Percentiles rank a stretch among this genome's conserved stretches.
Conservation (phyloP, 257 asterid species). For the Orobanche coerulescens region DNA sequence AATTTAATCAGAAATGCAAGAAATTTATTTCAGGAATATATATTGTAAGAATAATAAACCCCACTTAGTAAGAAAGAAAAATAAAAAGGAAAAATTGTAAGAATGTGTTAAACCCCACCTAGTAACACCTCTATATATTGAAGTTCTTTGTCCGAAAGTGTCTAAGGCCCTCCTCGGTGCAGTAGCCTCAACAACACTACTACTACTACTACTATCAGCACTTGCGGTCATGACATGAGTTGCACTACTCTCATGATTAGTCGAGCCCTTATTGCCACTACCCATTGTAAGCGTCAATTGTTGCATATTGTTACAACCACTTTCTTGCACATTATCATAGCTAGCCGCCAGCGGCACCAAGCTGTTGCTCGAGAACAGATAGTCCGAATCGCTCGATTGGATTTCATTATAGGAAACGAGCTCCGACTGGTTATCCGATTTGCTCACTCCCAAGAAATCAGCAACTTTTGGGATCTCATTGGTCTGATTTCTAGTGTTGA, state of each 20-base stretch:
- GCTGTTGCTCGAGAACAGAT: constrained; percentile 41
- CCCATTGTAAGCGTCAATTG: constrained; percentile 77
- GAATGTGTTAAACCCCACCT: constrained; percentile 35
- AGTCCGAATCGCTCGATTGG: constrained; percentile 40
- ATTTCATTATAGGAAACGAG: constrained; percentile 46
- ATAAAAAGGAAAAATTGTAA: not conserved
- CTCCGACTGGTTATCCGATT: constrained; percentile 41
- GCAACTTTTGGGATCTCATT: constrained; percentile 65
- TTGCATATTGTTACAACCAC: constrained; percentile 48
- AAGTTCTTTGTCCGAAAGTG: constrained; percentile 93
- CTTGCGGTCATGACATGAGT: constrained; percentile 21
- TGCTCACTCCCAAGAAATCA: constrained; percentile 66
- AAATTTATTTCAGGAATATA: too few relatives aligned
- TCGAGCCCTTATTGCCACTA: constrained; percentile 46
- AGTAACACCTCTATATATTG: constrained; percentile 89
- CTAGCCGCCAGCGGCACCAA: constrained; percentile 25
- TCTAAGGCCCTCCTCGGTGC: constrained; percentile 64
- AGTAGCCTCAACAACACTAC: constrained; percentile 53
- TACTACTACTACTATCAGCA: constrained; percentile 39
- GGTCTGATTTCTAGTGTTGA: constrained; percentile 34
- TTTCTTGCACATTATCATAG: constrained; percentile 44
- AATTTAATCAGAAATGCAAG: too few relatives aligned
- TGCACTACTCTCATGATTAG: constrained; percentile 35
- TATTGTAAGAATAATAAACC: too few relatives aligned
- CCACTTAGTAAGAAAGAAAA: too few relatives aligned